Evolutionary conservation across 495 filamentous ascomycete genomes (phyloP).

Genomic region (Aspergillus asperescens): DNA sequence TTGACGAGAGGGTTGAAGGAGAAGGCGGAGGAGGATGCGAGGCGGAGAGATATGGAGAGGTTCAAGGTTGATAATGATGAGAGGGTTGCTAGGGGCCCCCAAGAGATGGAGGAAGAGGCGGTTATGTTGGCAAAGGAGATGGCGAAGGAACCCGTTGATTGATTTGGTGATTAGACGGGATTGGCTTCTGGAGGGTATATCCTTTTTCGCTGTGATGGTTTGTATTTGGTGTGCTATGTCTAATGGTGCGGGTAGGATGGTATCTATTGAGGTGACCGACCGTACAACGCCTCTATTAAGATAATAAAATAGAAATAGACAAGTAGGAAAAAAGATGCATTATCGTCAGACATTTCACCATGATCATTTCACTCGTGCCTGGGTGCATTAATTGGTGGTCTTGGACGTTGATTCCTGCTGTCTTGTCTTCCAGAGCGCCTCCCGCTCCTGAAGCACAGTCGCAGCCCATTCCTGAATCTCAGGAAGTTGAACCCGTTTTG

Average conservation of each 20-base stretch:
- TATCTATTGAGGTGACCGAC: constrained; percentile 13
- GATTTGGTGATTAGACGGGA: neutral
- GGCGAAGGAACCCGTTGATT: constrained; percentile 27
- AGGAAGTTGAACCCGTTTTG: constrained; percentile 60
- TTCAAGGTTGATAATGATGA: constrained; percentile 60
- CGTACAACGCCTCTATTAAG: constrained; percentile 11
- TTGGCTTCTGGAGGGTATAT: neutral
- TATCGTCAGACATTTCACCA: constrained; percentile 8
- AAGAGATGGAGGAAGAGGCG: constrained; percentile 81
- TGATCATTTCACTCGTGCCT: constrained; percentile 5
- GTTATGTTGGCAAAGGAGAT: constrained; percentile 55
- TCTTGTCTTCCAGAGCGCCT: constrained; percentile 60
- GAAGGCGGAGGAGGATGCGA: constrained; percentile 73
- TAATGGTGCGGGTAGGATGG: constrained; percentile 2
- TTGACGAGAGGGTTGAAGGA: constrained; percentile 49
- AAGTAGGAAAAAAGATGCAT: neutral
- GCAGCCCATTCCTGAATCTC: constrained; percentile 78
- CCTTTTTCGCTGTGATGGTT: neutral
- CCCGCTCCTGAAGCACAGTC: constrained; percentile 69
- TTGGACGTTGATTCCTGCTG: neutral
- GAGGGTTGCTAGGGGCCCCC: constrained; percentile 60
- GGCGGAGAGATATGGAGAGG: constrained; percentile 35
- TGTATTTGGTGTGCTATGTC: neutral
- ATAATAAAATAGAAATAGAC: constrained; percentile 3
- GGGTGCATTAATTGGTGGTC: neutral